Evolutionary conservation across 495 filamentous ascomycete genomes (phyloP).

Genomic region (Tuber indicum): DNA sequence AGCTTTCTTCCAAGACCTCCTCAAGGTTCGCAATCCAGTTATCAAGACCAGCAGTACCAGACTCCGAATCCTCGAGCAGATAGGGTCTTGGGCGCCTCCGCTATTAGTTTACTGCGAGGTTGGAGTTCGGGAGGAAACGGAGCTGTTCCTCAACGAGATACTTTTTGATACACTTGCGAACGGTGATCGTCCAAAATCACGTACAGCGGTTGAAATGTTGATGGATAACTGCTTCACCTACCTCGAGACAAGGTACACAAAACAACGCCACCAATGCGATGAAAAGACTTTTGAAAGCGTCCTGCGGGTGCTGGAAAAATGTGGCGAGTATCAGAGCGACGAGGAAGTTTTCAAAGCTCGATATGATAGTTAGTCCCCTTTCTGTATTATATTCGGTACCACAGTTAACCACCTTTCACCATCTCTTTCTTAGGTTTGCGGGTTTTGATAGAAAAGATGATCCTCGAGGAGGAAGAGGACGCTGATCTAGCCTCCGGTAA

Average conservation of each 20-base stretch:
- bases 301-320: slow-evolving; percentile 34
- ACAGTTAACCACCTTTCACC: neutral
- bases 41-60: slow-evolving; percentile 44
- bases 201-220: slow-evolving; percentile 31
- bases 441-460: slow-evolving; percentile 39
- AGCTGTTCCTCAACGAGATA: slow-evolving; percentile 52
- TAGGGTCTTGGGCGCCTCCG: slow-evolving; percentile 61
- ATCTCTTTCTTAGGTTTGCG: slow-evolving; percentile 20
- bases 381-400: neutral
- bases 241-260: slow-evolving; percentile 35
- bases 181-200: slow-evolving; percentile 26
- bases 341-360: slow-evolving; percentile 38
- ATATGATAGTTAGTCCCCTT: slow-evolving; percentile 37
- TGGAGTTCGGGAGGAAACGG: slow-evolving; percentile 50
- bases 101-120: slow-evolving; percentile 59
- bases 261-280: slow-evolving; percentile 37
- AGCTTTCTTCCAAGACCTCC: slow-evolving; percentile 52
- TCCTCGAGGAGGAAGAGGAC: slow-evolving; percentile 41
- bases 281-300: slow-evolving; percentile 38
- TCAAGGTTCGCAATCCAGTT: slow-evolving; percentile 45
- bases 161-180: slow-evolving; percentile 48
- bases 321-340: slow-evolving; percentile 33
- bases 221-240: slow-evolving; percentile 39
- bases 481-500: slow-evolving; percentile 42
- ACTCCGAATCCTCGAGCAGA: slow-evolving; percentile 48